A percentile compares a stretch with the other conserved stretches of the same genome.
Conservation (phyloP, 441 rosid species). For the Bocquillonia castaneifolia region DNA sequence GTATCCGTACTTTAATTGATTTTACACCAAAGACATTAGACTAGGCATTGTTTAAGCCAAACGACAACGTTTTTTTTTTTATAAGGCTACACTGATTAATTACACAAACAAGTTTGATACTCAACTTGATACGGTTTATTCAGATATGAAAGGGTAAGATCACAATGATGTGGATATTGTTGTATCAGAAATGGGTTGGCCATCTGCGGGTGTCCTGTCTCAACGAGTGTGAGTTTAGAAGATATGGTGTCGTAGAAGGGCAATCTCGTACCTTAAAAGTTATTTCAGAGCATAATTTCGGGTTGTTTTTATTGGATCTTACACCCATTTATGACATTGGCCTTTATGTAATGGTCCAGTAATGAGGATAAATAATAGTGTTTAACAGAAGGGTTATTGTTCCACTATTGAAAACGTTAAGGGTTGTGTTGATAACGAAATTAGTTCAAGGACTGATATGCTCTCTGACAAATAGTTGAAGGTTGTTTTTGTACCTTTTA, state of each 20-base stretch:
- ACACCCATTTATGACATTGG: slow-evolving; percentile 62
- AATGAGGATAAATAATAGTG: too few species aligned
- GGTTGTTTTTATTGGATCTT: slow-evolving; percentile 65
- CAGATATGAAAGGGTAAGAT: slow-evolving; percentile 63
- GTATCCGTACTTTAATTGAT: slow-evolving; percentile 80
- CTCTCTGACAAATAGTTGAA: too few species aligned
- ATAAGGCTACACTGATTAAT: slow-evolving; percentile 43
- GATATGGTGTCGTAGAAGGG: slow-evolving; percentile 51
- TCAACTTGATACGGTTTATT: slow-evolving; percentile 66
- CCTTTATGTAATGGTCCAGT: slow-evolving; percentile 41
- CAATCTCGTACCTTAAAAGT: slow-evolving; percentile 61
- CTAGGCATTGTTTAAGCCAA: slow-evolving; percentile 69
- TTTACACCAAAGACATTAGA: slow-evolving; percentile 45
- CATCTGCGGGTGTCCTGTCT: slow-evolving; percentile 56
- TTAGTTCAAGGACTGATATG: too few species aligned
- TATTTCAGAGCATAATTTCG: slow-evolving; percentile 60
- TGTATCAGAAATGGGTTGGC: slow-evolving; percentile 90
- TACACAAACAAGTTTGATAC: slow-evolving; percentile 88
- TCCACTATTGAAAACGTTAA: too few species aligned
- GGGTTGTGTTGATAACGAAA: too few species aligned
- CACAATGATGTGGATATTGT: slow-evolving; percentile 58
- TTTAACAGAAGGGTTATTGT: too few species aligned
- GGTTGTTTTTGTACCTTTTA: too few species aligned
- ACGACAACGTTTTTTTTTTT: slow-evolving; percentile 46
- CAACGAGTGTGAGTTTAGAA: slow-evolving; percentile 48